Conservation (phyloP, 1,139 yeast species). For the Waltiozyma sp. region DNA sequence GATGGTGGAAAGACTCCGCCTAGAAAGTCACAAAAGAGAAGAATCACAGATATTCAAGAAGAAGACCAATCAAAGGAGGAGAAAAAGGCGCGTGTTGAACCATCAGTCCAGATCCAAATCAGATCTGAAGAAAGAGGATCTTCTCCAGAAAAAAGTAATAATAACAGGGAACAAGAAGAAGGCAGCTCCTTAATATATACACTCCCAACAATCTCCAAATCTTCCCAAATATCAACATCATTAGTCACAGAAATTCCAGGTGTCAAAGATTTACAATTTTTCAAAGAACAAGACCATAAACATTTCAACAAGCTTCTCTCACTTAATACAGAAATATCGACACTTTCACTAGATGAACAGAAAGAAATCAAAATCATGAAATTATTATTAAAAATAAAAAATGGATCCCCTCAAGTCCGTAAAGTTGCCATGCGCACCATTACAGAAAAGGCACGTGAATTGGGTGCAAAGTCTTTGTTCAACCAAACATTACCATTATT, state of each 20-base stretch:
- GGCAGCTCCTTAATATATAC: conserved; percentile 1
- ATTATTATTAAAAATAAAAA: conserved; percentile 58
- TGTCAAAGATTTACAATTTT: conserved; percentile 48
- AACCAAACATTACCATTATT: conserved; percentile 63
- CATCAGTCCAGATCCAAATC: not conserved
- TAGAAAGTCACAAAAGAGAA: conserved; percentile 5
- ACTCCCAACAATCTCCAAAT: conserved; percentile 25
- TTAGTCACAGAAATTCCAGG: conserved; percentile 54
- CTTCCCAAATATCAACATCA: conserved; percentile 14
- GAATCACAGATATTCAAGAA: not conserved
- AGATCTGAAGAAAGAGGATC: not conserved
- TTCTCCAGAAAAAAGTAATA: too few species aligned
- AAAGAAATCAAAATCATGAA: conserved; percentile 54
- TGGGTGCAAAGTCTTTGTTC: conserved; percentile 65
- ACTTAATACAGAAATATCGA: conserved; percentile 16
- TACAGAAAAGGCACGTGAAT: conserved; percentile 49
- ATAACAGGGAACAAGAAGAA: not conserved
- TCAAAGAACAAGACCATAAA: conserved; percentile 62
- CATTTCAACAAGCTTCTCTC: conserved; percentile 56
- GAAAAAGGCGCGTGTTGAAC: not conserved
- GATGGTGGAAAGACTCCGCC: conserved; percentile 19
- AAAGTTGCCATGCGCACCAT: conserved; percentile 62
- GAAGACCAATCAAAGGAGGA: not conserved
- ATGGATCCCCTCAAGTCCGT: conserved; percentile 60
- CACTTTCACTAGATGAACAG: conserved; percentile 39